Conservation (phyloP, 1,284 basidiomycete species). For the Coriolopsis trogii region DNA sequence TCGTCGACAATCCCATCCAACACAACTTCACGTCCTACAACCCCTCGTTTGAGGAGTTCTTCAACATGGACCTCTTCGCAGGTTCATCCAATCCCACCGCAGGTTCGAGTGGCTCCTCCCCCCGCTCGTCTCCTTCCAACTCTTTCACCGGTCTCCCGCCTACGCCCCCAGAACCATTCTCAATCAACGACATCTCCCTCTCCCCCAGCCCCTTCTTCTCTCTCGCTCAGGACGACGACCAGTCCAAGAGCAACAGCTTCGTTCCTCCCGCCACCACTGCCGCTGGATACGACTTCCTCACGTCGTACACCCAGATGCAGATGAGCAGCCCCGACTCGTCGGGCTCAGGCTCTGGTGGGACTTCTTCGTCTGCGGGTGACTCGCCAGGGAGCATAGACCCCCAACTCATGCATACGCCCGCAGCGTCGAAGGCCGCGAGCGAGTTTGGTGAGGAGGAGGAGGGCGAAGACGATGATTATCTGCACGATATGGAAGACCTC, state of each 20-base stretch:
- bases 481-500: slow-evolving; percentile 22
- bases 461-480: slow-evolving; percentile 23
- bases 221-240: slow-evolving; percentile 47
- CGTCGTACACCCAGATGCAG: slow-evolving; percentile 29
- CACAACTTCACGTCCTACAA: slow-evolving; percentile 28
- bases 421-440: slow-evolving; percentile 39
- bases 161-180: slow-evolving; percentile 30
- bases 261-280: slow-evolving; percentile 34
- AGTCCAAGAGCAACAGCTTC: slow-evolving; percentile 39
- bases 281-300: slow-evolving; percentile 44
- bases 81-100: slow-evolving; percentile 29
- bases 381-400: slow-evolving; percentile 53
- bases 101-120: slow-evolving; percentile 37
- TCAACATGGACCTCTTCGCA: slow-evolving; percentile 49
- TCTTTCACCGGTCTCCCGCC: slow-evolving; percentile 34
- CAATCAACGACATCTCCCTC: slow-evolving; percentile 28
- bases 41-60: slow-evolving; percentile 48
- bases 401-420: slow-evolving; percentile 51
- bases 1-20: slow-evolving; percentile 35
- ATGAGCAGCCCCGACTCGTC: slow-evolving; percentile 32
- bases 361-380: slow-evolving; percentile 26
- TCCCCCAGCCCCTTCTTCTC: slow-evolving; percentile 42
- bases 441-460: slow-evolving; percentile 36
- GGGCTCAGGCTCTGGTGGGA: slow-evolving; percentile 20
- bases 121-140: slow-evolving; percentile 39